A percentile compares a stretch with the other conserved stretches of the same genome.
Conservation (phyloP, 2,329 filamentous ascomycete genomes). For the Atkinsonella texensis region DNA sequence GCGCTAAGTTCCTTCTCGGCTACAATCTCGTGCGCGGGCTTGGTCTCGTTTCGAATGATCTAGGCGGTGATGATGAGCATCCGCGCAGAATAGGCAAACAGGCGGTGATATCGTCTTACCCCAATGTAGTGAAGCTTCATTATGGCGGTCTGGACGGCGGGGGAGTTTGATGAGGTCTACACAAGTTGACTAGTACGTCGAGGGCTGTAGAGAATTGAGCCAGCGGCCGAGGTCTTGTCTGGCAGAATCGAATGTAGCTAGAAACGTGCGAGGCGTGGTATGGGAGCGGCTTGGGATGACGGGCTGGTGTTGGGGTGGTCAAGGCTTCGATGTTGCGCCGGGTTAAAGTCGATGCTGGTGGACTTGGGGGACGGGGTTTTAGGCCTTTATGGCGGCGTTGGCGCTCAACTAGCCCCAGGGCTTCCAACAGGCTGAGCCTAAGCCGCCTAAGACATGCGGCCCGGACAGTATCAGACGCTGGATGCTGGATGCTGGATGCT, state of each 20-base stretch:
- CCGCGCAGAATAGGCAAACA: constrained; percentile 8
- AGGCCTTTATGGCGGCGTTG: neutral
- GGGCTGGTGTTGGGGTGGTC: neutral
- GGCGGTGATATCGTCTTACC: constrained; percentile 38
- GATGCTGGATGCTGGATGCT: too few species aligned
- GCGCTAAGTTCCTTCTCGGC: constrained; percentile 65
- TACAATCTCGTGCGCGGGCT: constrained; percentile 66
- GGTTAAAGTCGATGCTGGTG: neutral
- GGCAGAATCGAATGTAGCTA: neutral
- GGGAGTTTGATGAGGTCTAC: neutral
- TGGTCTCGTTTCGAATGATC: constrained; percentile 70
- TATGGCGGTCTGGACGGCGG: constrained; percentile 19
- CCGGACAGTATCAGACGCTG: too few species aligned
- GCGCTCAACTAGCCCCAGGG: too few species aligned
- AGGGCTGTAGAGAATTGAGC: too few species aligned
- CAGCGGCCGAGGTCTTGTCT: neutral
- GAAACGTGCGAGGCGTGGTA: neutral
- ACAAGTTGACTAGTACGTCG: neutral
- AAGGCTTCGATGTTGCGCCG: neutral
- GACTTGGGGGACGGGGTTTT: neutral
- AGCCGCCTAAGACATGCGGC: too few species aligned
- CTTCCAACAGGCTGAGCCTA: too few species aligned
- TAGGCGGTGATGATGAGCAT: constrained; percentile 23
- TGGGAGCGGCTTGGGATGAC: neutral
- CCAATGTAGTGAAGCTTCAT: constrained; percentile 89